Conservation (phyloP, 208 protist species). For the Crithidia sp. region DNA sequence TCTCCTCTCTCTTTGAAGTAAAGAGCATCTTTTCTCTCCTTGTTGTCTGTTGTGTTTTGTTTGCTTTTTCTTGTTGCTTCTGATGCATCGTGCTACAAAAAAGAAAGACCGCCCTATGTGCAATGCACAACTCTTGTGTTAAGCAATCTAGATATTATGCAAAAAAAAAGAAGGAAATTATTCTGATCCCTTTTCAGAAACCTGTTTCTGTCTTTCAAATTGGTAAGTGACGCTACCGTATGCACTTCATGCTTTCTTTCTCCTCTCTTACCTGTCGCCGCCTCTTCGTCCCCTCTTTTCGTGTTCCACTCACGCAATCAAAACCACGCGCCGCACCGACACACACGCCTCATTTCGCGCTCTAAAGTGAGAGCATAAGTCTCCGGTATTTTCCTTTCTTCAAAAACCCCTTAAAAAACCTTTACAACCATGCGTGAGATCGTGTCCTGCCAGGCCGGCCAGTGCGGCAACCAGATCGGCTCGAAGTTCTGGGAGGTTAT, state of each 20-base stretch:
- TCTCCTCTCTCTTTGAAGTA: too few relatives aligned
- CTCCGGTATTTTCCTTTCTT: neutral
- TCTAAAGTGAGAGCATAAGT: neutral
- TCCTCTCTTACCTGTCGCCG: neutral
- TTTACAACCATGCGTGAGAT: conserved; percentile 70
- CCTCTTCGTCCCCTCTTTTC: neutral
- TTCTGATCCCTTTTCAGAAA: too few relatives aligned
- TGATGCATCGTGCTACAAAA: too few relatives aligned
- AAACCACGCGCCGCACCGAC: neutral
- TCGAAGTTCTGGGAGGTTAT: conserved; percentile 65
- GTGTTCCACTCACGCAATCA: neutral
- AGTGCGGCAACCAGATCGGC: conserved; percentile 81
- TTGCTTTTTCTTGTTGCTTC: neutral
- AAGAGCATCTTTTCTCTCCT: neutral
- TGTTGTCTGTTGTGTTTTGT: neutral
- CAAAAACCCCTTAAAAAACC: conserved; percentile 25
- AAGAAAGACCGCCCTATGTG: too few relatives aligned
- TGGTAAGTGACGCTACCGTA: too few relatives aligned
- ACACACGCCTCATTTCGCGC: neutral
- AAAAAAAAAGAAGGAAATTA: too few relatives aligned
- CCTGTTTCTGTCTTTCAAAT: too few relatives aligned
- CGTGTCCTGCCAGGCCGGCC: conserved; percentile 66
- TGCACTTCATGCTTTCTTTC: too few relatives aligned
- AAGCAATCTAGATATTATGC: too few relatives aligned
- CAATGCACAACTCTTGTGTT: too few relatives aligned